Conservation (phyloP, 2,329 filamentous ascomycete genomes). For the Fusarium tupiense region DNA sequence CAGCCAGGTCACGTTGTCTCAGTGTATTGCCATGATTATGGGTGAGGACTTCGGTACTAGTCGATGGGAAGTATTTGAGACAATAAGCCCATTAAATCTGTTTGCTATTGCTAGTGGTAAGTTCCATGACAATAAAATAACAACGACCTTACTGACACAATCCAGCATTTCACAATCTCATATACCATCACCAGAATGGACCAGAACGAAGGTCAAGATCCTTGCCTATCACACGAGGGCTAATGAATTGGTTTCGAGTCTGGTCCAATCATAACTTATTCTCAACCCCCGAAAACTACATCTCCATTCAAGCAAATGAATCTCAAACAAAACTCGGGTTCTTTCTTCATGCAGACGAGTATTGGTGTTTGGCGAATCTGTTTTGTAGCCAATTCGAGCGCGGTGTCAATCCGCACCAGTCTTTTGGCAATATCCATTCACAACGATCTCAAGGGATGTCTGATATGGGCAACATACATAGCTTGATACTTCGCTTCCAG, state of each 20-base stretch:
- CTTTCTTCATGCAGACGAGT: slow-evolving; percentile 2
- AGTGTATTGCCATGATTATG: background rate
- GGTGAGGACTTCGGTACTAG: background rate
- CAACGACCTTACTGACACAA: background rate
- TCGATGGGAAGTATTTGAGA: background rate
- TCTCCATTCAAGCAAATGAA: background rate
- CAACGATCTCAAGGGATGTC: background rate
- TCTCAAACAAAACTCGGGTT: background rate
- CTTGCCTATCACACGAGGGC: background rate
- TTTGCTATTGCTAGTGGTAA: slow-evolving; percentile 24
- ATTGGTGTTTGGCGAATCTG: slow-evolving; percentile 2
- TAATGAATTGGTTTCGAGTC: slow-evolving; percentile 11
- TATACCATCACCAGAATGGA: slow-evolving; percentile 16
- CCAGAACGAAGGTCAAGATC: background rate
- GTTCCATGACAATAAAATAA: background rate
- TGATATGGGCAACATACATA: background rate
- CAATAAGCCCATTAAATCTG: slow-evolving; percentile 4
- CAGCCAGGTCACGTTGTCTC: background rate
- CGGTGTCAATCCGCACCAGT: background rate
- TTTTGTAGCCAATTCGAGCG: background rate
- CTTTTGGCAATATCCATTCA: background rate
- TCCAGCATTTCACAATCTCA: slow-evolving; percentile 24
- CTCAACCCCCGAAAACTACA: too few relatives aligned
- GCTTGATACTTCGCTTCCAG: background rate
- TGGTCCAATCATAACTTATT: slow-evolving; percentile 1